A percentile compares a stretch with the other conserved stretches of the same genome.
These are phyloP conservation scores for Arabis alpina DNA, from an alignment of 345 rosid species.

Conservation along the genomic window DNA sequence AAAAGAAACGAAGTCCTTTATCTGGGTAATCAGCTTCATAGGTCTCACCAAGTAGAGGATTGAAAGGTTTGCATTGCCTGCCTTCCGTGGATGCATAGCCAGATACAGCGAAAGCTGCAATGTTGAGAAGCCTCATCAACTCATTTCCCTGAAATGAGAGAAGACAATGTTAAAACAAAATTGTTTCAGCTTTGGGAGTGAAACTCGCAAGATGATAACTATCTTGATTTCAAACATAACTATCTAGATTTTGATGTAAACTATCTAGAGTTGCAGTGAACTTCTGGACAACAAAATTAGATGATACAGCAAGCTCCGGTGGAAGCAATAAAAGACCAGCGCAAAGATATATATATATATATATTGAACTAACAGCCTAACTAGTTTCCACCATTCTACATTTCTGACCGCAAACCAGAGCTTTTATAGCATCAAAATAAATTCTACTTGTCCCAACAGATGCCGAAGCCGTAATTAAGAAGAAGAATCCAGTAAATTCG, in stretches of 20 bases:
- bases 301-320: not conserved
- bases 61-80: slow-evolving; percentile 96
- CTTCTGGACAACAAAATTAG: not conserved
- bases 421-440: not conserved
- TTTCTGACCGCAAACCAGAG: slow-evolving; percentile 1
- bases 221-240: not conserved
- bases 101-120: slow-evolving; percentile 99
- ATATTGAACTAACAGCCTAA: slow-evolving; percentile 4
- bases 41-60: slow-evolving; percentile 98
- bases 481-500: not conserved
- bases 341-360: not conserved
- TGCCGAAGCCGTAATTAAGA: not conserved
- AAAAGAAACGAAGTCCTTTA: slow-evolving; percentile 93
- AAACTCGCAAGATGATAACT: slow-evolving; percentile 5
- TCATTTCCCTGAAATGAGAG: slow-evolving; percentile 76
- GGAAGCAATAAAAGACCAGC: not conserved
- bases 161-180: slow-evolving; percentile 25
- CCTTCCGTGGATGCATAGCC: slow-evolving; percentile 99
- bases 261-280: not conserved
- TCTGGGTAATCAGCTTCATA: slow-evolving; percentile 99
- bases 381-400: not conserved
- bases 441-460: not conserved
- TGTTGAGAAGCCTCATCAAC: slow-evolving; percentile 89
- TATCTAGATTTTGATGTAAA: not conserved
- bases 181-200: not conserved